Evolutionary conservation across 345 rosid genomes (phyloP).

Genomic region (Firmiana major): DNA sequence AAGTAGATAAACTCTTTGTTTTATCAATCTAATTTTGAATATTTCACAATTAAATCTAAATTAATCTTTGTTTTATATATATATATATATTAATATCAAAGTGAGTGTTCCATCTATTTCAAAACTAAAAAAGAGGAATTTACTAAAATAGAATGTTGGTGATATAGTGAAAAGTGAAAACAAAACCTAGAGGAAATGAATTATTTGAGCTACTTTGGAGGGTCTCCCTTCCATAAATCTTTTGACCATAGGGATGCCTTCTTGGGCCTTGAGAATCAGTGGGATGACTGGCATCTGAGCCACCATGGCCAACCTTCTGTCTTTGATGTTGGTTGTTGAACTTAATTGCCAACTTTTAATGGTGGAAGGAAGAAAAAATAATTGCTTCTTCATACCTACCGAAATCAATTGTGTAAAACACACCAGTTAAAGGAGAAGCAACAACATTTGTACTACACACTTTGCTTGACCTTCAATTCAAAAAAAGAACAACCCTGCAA

Average conservation of each 20-base stretch:
- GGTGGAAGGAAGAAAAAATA: background rate
- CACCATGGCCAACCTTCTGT: background rate
- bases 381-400: constrained; percentile 1
- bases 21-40: background rate
- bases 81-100: too few species aligned
- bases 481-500: background rate
- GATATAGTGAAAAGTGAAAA: background rate
- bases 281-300: background rate
- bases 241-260: background rate
- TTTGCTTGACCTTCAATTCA: background rate
- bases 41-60: too few species aligned
- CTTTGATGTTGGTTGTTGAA: constrained; percentile 11
- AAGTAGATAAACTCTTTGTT: too few species aligned
- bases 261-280: background rate
- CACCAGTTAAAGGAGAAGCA: background rate
- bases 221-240: background rate
- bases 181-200: background rate
- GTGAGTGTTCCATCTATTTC: background rate
- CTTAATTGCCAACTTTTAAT: background rate
- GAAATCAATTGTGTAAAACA: background rate
- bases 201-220: background rate
- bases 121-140: too few species aligned
- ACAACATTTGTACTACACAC: background rate
- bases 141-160: background rate
- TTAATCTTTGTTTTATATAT: too few species aligned